Evolutionary conservation across 2,329 filamentous ascomycete genomes (phyloP).

Genomic region (Triangularia setosa): DNA sequence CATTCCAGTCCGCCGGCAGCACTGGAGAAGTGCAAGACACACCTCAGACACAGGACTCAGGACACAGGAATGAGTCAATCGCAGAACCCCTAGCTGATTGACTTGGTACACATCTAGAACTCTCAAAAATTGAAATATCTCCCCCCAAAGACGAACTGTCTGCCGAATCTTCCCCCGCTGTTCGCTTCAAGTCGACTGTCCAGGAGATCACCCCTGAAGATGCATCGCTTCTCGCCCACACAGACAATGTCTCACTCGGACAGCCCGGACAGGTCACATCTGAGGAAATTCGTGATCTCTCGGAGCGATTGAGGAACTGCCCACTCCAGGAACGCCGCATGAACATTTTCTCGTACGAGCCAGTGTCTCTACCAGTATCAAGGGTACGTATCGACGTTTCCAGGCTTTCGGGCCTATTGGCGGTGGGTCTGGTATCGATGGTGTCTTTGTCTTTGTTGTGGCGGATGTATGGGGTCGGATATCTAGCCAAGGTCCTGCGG

Average conservation of each 20-base stretch:
- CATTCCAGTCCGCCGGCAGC: neutral
- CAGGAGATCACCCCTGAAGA: slow-evolving; percentile 61
- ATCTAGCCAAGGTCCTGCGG: neutral
- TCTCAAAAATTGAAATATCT: slow-evolving; percentile 10
- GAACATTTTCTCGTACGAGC: slow-evolving; percentile 84
- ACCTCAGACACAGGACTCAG: neutral
- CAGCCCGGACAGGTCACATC: slow-evolving; percentile 43
- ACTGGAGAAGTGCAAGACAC: neutral
- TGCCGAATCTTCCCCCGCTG: slow-evolving; percentile 39
- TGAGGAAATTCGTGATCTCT: slow-evolving; percentile 68
- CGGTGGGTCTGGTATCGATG: neutral
- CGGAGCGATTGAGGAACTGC: slow-evolving; percentile 66
- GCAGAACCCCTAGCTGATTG: slow-evolving; percentile 8
- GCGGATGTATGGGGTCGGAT: neutral
- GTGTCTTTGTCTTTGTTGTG: slow-evolving; percentile 7
- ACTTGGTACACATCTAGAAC: slow-evolving; percentile 9
- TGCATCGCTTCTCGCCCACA: slow-evolving; percentile 26
- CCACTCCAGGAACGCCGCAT: slow-evolving; percentile 78
- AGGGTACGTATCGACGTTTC: slow-evolving; percentile 57
- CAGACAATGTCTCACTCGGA: slow-evolving; percentile 25
- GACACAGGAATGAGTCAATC: slow-evolving; percentile 9
- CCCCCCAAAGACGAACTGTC: slow-evolving; percentile 2
- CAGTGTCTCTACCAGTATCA: slow-evolving; percentile 80
- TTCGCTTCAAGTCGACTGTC: slow-evolving; percentile 68
- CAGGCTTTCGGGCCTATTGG: neutral